These are phyloP conservation scores for Teunomyces cretensis DNA, from an alignment of 805 yeast genomes.

Conservation along the genomic window DNA sequence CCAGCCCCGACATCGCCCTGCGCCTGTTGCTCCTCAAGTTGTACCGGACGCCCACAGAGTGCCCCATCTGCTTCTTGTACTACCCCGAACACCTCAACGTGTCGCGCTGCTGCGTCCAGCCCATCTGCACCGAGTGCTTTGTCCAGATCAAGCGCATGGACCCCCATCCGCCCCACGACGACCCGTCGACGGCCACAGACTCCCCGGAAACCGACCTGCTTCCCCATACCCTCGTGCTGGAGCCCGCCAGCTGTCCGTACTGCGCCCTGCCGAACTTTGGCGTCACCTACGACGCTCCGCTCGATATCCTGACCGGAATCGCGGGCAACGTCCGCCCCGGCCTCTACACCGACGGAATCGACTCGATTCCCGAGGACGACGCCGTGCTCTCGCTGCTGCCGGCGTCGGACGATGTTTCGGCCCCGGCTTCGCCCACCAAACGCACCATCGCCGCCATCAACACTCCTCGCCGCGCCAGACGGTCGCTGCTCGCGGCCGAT, in stretches of 20 bases:
- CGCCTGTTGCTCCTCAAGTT: conserved; percentile 52
- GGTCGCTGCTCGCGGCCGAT: conserved; percentile 51
- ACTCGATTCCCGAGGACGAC: conserved; percentile 1
- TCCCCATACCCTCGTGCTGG: conserved; percentile 73
- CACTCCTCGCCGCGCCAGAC: conserved; percentile 17
- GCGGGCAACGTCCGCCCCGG: conserved; percentile 42
- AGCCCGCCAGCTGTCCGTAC: conserved; percentile 89
- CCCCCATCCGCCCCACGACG: conserved; percentile 92
- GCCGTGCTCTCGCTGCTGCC: conserved; percentile 5
- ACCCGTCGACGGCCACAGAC: conserved; percentile 17
- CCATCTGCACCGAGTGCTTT: conserved; percentile 94
- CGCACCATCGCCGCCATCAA: conserved; percentile 3
- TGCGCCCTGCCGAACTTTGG: conserved; percentile 89
- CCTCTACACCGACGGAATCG: conserved; percentile 1
- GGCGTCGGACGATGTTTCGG: no score
- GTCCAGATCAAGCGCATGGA: conserved; percentile 90
- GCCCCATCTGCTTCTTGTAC: conserved; percentile 91
- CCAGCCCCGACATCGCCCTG: conserved; percentile 32
- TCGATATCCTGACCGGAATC: conserved; percentile 52
- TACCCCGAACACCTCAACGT: conserved; percentile 77
- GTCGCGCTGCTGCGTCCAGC: conserved; percentile 88
- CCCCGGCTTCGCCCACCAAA: neutral
- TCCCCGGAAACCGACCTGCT: conserved; percentile 9
- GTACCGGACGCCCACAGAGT: conserved; percentile 72
- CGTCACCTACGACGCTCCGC: conserved; percentile 71